Evolutionary conservation across 2,329 filamentous ascomycete genomes (phyloP), one percentile per base, ranked within the genome.

Genomic region (Penicillium italicum): DNA sequence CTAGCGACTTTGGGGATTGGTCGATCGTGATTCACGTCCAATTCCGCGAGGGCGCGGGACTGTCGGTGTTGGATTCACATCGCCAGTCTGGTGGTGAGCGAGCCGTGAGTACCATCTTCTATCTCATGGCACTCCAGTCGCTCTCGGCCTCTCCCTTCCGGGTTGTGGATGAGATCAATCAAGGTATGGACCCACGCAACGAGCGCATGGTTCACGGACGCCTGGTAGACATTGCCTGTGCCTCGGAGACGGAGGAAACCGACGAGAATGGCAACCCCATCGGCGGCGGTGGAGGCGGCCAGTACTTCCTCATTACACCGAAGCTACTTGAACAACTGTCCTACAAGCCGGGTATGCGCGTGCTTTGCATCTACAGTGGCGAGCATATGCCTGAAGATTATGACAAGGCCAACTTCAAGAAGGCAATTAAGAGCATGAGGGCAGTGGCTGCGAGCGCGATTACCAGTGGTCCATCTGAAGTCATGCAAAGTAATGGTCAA

Each of bases 161-260:
- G 50, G 93, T 99, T 47, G 94, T 99, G 56, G 94, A 99, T 75
- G 94, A 99, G 77, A 99, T 99, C 80, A 99, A 99, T 71, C 94
- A 99, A 76, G 94, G 94, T 63, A 99, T 99, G 94, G 94, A 99
- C 73, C 94, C 93, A 41, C 87, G 94, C 67, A 99, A 99, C 75
- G 94, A 99, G 76, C 89, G 94, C 65, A 95, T 97, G 85, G 92
- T 99, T 16, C 94, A 99, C 76, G 91, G 93, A 71, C 90, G 94
- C 61, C 95, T 99, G 89, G 94, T 99, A 9, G 91, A 97, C 69
- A 97, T 99, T 69, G 94, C 94, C 41, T 97, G 94, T 73, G 71
- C 69, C 8, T 63, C 71, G 10, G 84, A 91, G 8, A 16, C 30
- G 73, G 86, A 47, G n/a, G 58, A 56, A 6, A 47, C 37, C 7